Evolutionary conservation across 495 filamentous ascomycete species (phyloP), one percentile per base, ranked within the genome.

Genomic region (Aspergillus mulundensis): DNA sequence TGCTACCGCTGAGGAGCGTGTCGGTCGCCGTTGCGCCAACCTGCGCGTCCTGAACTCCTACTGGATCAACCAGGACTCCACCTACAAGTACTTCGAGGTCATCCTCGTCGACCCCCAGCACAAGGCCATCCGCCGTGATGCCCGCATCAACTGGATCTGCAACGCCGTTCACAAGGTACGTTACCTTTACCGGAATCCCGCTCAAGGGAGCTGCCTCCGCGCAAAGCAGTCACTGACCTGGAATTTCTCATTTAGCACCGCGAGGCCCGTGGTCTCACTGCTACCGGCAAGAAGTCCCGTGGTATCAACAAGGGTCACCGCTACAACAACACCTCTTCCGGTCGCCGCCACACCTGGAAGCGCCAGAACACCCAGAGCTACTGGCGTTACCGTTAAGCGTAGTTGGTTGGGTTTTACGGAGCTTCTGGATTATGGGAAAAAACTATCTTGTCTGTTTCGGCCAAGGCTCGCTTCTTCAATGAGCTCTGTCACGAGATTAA

Each of bases 21-120:
- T 97, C 70, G 94, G 95, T 68, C 91, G 93, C 74, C 91, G 92
- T 71, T 96, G 91, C 81, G 90, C 91, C 80, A 98, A 98, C 81
- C 79, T 98, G 76, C 88, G 94, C 65, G 95, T 99, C 64, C 85
- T 99, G 73, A 99, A 97, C 85, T 96, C 91, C 65, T 99, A 99
- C 90, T 99, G 94, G 94, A 91, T 97, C 86, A 99, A 99, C 85
- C 94, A 99, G 84, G 94, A 99, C 83, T 96, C 92, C 53, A 97
- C 94, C 79, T 99, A 97, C 89, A 99, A 99, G 85, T 99, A 97
- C 86, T 99, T 84, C 81, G 94, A 99, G 81, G 85, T 99, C 76
- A 97, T 99, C 82, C 88, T 97, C 65, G 95, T 99, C 73, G 94
- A 99, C 82, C 95, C 94, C 70, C 86, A 95, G 81, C 94, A 99